Base-by-base conservation (phyloP, 140 eudicot genomes). In the Stevia rebaudiana region DNA sequence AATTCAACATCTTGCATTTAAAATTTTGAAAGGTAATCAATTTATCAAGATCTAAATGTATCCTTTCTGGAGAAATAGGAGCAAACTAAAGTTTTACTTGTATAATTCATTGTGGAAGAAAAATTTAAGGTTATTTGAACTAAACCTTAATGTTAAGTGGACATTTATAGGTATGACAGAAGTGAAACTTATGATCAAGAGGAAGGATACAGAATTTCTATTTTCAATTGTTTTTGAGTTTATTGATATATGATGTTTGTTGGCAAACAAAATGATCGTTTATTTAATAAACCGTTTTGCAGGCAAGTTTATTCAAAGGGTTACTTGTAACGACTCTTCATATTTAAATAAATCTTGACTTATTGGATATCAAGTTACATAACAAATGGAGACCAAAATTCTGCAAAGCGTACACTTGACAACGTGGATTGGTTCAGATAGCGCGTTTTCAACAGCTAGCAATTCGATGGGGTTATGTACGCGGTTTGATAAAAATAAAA, bases 351-450 rank as follows among this genome's bases (percentile, higher is more conserved):
- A 30, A 68, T 42, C 65, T 63, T 33, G 8, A 46, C 8, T 58
- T 65, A 54, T 56, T 31, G 58, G 46, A 69, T 58, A 37, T 8
- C 12, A 3, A 46, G 71, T 36, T 52, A 58, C 50, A 46, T n/a
- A 68, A 74, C 19, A 15, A 70, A 87, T 87, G 94, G 89, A 78
- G 66, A 81, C 78, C 58, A 70, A 70, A 54, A 48, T 68, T 56
- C 51, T 74, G 9, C 83, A 80, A n/a, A 79, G 85, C 63, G 42
- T 79, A 72, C 84, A 69, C 25, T 63, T 76, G 24, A 53, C 75
- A 23, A 78, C 74, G 76, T 87, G 84, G 80, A 56, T 69, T 16
- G 54, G 56, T 67, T 52, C 79, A 3, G 87, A 78, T 36, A 68
- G 65, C 46, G 51, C 51, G 5, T 57, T 66, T 53, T 62, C 76